Conservation (phyloP, 2,329 filamentous ascomycete species). For the Penicillium crustosum region DNA sequence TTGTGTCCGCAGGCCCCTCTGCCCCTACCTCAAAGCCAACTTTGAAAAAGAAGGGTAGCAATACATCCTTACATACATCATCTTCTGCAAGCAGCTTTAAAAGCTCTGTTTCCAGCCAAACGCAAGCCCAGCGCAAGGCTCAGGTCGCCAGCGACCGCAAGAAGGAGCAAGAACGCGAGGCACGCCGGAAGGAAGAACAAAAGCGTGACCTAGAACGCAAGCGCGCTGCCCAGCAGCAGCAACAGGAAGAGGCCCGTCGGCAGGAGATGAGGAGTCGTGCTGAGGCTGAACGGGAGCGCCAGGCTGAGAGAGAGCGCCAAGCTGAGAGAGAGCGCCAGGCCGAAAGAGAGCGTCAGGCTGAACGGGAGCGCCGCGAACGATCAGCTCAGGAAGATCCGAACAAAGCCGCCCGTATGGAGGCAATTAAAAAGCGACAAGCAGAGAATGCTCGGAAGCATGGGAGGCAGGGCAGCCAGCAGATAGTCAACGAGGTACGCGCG, state of each 20-base stretch:
- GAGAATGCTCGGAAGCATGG: constrained; percentile 49
- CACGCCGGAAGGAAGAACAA: constrained; percentile 76
- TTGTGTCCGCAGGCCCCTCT: constrained; percentile 48
- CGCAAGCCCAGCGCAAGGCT: constrained; percentile 67
- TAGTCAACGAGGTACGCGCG: constrained; percentile 40
- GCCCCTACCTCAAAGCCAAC: constrained; percentile 50
- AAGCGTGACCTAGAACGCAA: constrained; percentile 81
- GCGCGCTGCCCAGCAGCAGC: constrained; percentile 56
- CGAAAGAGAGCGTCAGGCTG: constrained; percentile 30
- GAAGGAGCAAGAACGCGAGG: constrained; percentile 70
- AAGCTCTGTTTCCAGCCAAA: constrained; percentile 58
- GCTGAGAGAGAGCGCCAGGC: neutral
- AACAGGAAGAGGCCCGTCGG: constrained; percentile 61
- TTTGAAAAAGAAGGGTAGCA: constrained; percentile 65
- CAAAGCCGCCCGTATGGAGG: constrained; percentile 64
- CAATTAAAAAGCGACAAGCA: constrained; percentile 53
- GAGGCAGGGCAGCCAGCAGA: constrained; percentile 46
- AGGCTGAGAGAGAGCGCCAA: constrained; percentile 40
- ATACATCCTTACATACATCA: constrained; percentile 60
- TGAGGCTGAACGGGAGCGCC: constrained; percentile 50
- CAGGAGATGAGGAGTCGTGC: constrained; percentile 63
- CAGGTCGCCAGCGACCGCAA: constrained; percentile 75
- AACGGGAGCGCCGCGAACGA: constrained; percentile 48
- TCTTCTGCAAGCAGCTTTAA: constrained; percentile 61
- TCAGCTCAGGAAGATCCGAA: constrained; percentile 59